Evolutionary conservation across 495 filamentous ascomycete genomes (phyloP).

Genomic region (Staphylotrichum longicolle): DNA sequence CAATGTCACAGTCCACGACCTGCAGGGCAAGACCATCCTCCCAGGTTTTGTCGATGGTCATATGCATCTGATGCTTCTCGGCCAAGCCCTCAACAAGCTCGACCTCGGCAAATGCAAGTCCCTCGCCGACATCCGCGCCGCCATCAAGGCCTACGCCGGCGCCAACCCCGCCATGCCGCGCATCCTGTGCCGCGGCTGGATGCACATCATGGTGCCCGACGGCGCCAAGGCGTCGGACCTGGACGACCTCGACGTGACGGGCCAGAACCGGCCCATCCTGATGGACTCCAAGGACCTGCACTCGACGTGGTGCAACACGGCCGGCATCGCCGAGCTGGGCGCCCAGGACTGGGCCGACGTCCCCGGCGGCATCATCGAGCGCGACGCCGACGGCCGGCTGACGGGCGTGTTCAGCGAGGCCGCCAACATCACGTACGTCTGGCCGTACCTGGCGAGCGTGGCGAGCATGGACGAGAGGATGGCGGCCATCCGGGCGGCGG

Average conservation of each 20-base stretch:
- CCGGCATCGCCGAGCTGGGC: conserved; percentile 52
- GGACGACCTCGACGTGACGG: conserved; percentile 57
- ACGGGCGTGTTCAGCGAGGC: conserved; percentile 60
- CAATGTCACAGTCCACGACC: conserved; percentile 42
- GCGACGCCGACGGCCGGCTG: conserved; percentile 50
- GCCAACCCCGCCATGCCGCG: conserved; percentile 49
- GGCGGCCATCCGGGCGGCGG: conserved; percentile 48
- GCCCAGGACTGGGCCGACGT: conserved; percentile 49
- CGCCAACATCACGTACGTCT: conserved; percentile 55
- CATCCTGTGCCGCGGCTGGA: conserved; percentile 60
- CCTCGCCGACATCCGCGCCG: conserved; percentile 52
- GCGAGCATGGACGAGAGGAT: conserved; percentile 54
- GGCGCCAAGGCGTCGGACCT: conserved; percentile 62
- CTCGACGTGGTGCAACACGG: conserved; percentile 60
- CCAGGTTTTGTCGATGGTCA: conserved; percentile 67
- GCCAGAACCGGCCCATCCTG: conserved; percentile 51
- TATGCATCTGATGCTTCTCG: conserved; percentile 61
- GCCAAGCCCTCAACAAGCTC: conserved; percentile 57
- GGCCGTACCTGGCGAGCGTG: conserved; percentile 56
- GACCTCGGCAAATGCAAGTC: conserved; percentile 53
- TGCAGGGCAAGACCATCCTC: conserved; percentile 50
- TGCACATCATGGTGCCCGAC: conserved; percentile 56
- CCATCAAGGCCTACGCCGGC: conserved; percentile 51
- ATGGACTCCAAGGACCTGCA: conserved; percentile 64
- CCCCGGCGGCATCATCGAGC: conserved; percentile 56